These are phyloP conservation scores for Ophiostoma montium DNA, from an alignment of 2,329 filamentous ascomycete species.

Conservation along the genomic window DNA sequence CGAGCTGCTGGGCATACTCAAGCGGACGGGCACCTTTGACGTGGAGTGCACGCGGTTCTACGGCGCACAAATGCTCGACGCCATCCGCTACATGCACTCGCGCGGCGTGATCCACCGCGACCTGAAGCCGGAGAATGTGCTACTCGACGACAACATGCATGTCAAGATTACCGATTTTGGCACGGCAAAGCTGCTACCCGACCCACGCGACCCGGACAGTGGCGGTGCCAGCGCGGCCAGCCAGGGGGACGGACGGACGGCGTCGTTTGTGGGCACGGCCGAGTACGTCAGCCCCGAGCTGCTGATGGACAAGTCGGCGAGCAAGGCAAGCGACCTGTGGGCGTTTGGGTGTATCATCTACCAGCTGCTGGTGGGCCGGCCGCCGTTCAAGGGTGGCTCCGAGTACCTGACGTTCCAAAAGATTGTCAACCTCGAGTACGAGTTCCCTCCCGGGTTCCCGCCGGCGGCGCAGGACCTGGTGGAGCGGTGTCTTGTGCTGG, in stretches of 20 bases:
- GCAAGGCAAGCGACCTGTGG: conserved; percentile 96
- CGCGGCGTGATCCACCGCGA: conserved; percentile 93
- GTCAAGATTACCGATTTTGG: conserved; percentile 99
- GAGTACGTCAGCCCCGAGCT: conserved; percentile 97
- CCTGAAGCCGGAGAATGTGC: conserved; percentile 90
- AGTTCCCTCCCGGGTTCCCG: conserved; percentile 83
- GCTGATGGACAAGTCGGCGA: conserved; percentile 91
- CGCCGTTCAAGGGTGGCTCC: conserved; percentile 89
- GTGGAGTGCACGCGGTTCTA: conserved; percentile 92
- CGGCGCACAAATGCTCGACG: conserved; percentile 86
- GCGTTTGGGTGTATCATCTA: conserved; percentile 98
- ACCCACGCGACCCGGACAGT: conserved; percentile 30
- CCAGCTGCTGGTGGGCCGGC: conserved; percentile 85
- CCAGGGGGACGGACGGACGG: conserved; percentile 50
- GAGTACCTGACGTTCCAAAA: conserved; percentile 98
- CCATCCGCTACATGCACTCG: conserved; percentile 96
- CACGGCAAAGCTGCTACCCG: conserved; percentile 81
- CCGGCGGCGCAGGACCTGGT: conserved; percentile 75
- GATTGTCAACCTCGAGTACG: conserved; percentile 87
- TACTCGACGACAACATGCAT: conserved; percentile 90
- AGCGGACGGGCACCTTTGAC: conserved; percentile 89
- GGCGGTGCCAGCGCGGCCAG: neutral
- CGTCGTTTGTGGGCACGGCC: conserved; percentile 92
- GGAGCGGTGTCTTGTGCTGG: conserved; percentile 77
- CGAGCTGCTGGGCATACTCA: conserved; percentile 81